A percentile compares a stretch with the other conserved stretches of the same genome.
phyloP scores from a whole-genome alignment of 2,329 filamentous ascomycete genomes.

The Paraphaeosphaeria minitans region DNA sequence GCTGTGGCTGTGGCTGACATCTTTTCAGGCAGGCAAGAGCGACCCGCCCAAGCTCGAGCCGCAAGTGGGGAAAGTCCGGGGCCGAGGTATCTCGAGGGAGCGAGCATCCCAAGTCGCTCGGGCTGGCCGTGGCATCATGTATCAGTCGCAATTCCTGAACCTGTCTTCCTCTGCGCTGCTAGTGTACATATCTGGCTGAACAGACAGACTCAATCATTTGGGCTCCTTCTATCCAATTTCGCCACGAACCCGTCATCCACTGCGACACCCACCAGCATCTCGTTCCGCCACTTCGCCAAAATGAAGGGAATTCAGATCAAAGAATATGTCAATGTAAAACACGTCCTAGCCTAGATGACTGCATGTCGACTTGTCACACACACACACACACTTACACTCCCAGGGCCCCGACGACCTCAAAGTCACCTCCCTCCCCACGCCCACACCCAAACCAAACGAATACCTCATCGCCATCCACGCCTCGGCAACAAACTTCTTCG shows the following conservation, averaged over 20 bases:
- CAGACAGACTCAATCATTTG: background rate
- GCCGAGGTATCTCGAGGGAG: constrained; percentile 21
- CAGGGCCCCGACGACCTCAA: constrained; percentile 80
- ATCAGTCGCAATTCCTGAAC: background rate
- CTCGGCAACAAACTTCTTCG: constrained; percentile 93
- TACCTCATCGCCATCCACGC: constrained; percentile 89
- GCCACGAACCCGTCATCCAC: background rate
- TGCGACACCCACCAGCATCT: background rate
- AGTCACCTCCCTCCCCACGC: constrained; percentile 76
- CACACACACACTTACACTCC: constrained; percentile 2
- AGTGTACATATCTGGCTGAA: background rate
- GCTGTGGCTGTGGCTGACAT: constrained; percentile 4
- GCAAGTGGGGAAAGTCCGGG: constrained; percentile 11
- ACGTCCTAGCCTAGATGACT: constrained; percentile 11
- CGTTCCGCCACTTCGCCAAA: constrained; percentile 7
- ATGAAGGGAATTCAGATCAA: constrained; percentile 79
- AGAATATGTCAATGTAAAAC: constrained; percentile 72
- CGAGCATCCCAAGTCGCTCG: background rate
- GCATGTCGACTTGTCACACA: constrained; percentile 9
- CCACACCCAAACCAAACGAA: constrained; percentile 70
- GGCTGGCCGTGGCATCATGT: background rate
- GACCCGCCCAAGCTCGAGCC: too few relatives aligned
- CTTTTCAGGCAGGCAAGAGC: background rate
- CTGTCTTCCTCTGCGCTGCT: background rate
- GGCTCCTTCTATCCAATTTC: background rate